These are phyloP conservation scores for Pichia sp. DNA, from an alignment of 1,139 yeast species.

Conservation along the genomic window DNA sequence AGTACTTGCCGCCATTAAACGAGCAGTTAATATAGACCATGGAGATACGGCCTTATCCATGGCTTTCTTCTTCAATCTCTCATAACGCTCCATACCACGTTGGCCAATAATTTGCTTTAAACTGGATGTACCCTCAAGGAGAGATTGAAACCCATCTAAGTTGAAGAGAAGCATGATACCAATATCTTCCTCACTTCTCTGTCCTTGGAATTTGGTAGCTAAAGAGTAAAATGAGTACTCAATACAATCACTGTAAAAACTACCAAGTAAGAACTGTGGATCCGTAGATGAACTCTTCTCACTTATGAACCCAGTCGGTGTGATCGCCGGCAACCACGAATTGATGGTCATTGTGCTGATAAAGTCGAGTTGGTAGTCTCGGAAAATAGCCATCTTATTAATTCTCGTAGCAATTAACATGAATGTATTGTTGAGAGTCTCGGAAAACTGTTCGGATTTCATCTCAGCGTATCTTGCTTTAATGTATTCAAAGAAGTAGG, in stretches of 20 bases:
- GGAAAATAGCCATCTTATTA: slow-evolving; percentile 58
- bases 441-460: no score
- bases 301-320: slow-evolving; percentile 43
- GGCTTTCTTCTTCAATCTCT: slow-evolving; percentile 65
- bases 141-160: slow-evolving; percentile 66
- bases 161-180: slow-evolving; percentile 74
- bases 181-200: slow-evolving; percentile 36
- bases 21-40: slow-evolving; percentile 77
- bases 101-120: slow-evolving; percentile 51
- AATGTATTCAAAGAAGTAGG: slow-evolving; percentile 49
- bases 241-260: slow-evolving; percentile 65
- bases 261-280: slow-evolving; percentile 47
- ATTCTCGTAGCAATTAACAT: slow-evolving; percentile 41
- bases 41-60: slow-evolving; percentile 70
- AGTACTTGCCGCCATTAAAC: slow-evolving; percentile 68
- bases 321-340: slow-evolving; percentile 58
- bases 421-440: no score
- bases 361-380: slow-evolving; percentile 45
- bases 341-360: slow-evolving; percentile 49
- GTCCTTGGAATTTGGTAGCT: slow-evolving; percentile 40
- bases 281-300: slow-evolving; percentile 43
- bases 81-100: slow-evolving; percentile 61
- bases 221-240: slow-evolving; percentile 61
- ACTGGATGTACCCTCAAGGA: slow-evolving; percentile 51
- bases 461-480: slow-evolving; percentile 52